Conservation (phyloP, 257 asterid genomes). For the Nicotiana undulata region DNA sequence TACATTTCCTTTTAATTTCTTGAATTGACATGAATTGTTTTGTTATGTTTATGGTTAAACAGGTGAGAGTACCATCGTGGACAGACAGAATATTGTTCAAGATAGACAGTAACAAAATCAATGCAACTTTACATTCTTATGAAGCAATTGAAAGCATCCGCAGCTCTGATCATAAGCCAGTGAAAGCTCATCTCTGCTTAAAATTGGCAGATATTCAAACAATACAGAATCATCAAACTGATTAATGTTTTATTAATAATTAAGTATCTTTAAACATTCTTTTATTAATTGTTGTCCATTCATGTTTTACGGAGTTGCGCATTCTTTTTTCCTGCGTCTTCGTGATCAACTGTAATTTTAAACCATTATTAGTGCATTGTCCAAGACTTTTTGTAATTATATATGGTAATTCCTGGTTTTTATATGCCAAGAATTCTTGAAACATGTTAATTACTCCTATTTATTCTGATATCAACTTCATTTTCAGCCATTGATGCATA, state of each 20-base stretch:
- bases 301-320: not conserved
- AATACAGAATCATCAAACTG: not conserved
- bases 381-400: too few relatives aligned
- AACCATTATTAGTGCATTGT: not conserved
- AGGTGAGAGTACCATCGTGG: constrained; percentile 85
- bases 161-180: constrained; percentile 72
- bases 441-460: too few relatives aligned
- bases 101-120: constrained; percentile 29
- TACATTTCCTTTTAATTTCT: not conserved
- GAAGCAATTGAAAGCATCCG: constrained; percentile 40
- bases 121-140: constrained; percentile 48
- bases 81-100: constrained; percentile 66
- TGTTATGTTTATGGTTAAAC: not conserved
- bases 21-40: not conserved
- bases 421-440: not conserved
- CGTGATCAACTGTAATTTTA: not conserved
- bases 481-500: too few relatives aligned
- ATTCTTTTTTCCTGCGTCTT: not conserved
- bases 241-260: not conserved
- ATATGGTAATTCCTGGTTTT: too few relatives aligned
- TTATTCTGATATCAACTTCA: too few relatives aligned
- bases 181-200: constrained; percentile 63
- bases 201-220: constrained; percentile 11
- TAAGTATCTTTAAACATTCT: not conserved
- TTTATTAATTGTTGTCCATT: not conserved